phyloP scores from a whole-genome alignment of 2,329 filamentous ascomycete species.

The Aspergillus fumigatus region DNA sequence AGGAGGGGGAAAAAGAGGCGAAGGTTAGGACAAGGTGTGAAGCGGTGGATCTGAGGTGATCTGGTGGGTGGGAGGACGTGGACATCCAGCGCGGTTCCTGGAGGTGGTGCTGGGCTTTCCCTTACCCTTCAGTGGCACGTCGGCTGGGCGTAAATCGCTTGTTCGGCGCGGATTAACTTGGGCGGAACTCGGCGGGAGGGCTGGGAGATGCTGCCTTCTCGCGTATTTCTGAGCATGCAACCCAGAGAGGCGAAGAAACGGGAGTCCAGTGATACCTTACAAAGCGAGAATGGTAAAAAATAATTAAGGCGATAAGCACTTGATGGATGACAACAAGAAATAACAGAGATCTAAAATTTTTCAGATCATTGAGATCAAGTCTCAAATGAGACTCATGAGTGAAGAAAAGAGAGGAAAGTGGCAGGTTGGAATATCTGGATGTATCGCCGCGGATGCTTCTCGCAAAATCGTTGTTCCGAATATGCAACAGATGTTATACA shows the following conservation, averaged over 20 bases:
- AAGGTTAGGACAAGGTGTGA: conserved; percentile 17
- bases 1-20: conserved; percentile 9
- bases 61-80: conserved; percentile 18
- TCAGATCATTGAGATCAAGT: not conserved
- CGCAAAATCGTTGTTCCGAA: not conserved
- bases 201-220: conserved; percentile 29
- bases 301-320: conserved; percentile 1
- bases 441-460: not conserved
- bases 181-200: conserved; percentile 23
- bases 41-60: conserved; percentile 27
- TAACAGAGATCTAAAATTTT: not conserved
- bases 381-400: conserved; percentile 5
- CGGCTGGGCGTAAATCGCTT: conserved; percentile 33
- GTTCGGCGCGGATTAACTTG: conserved; percentile 34
- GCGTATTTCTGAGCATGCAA: conserved; percentile 36
- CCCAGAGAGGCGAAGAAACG: conserved; percentile 8
- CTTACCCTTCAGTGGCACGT: not conserved
- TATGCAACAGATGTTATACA: not conserved
- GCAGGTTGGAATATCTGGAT: not conserved
- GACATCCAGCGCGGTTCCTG: conserved; percentile 24
- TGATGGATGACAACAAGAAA: conserved; percentile 8
- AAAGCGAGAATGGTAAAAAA: conserved; percentile 1
- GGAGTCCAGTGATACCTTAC: not conserved
- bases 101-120: conserved; percentile 13
- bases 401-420: not conserved